phyloP scores from a whole-genome alignment of 805 yeast species.

The Candida odintsovae region DNA sequence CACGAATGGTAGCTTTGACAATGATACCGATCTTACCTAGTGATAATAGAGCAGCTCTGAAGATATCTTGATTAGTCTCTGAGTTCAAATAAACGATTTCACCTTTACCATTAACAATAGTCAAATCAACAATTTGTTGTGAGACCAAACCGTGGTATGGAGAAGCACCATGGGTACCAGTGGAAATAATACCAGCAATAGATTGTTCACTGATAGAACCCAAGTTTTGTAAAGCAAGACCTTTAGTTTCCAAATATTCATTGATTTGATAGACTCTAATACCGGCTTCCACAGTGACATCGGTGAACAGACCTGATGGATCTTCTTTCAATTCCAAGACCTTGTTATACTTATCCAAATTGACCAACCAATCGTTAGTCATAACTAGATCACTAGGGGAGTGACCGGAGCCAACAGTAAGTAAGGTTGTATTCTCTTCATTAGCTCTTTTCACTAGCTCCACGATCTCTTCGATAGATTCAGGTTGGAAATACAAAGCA shows the following conservation, averaged over 20 bases:
- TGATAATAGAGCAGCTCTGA: slow-evolving; percentile 78
- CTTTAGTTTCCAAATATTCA: slow-evolving; percentile 52
- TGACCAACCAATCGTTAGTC: slow-evolving; percentile 84
- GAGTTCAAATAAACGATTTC: slow-evolving; percentile 44
- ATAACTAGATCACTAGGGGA: slow-evolving; percentile 90
- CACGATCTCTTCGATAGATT: slow-evolving; percentile 58
- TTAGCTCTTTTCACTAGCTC: slow-evolving; percentile 64
- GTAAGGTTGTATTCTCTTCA: slow-evolving; percentile 52
- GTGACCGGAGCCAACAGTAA: slow-evolving; percentile 90
- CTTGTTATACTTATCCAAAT: slow-evolving; percentile 67
- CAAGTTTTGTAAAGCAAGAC: slow-evolving; percentile 80
- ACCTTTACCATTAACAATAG: slow-evolving; percentile 73
- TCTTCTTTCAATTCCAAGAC: slow-evolving; percentile 45
- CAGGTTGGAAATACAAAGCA: slow-evolving; percentile 74
- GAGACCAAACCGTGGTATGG: slow-evolving; percentile 88
- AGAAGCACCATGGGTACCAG: slow-evolving; percentile 96
- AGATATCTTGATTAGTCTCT: slow-evolving; percentile 60
- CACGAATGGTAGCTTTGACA: slow-evolving; percentile 76
- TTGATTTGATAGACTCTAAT: slow-evolving; percentile 71
- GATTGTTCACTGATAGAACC: slow-evolving; percentile 95
- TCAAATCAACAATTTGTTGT: slow-evolving; percentile 77
- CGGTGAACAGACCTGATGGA: slow-evolving; percentile 65
- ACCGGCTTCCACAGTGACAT: slow-evolving; percentile 94
- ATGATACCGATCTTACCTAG: slow-evolving; percentile 91
- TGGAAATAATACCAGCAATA: slow-evolving; percentile 90